Conservation (phyloP, 768 basidiomycete species). For the Psilocybe azurescens region DNA sequence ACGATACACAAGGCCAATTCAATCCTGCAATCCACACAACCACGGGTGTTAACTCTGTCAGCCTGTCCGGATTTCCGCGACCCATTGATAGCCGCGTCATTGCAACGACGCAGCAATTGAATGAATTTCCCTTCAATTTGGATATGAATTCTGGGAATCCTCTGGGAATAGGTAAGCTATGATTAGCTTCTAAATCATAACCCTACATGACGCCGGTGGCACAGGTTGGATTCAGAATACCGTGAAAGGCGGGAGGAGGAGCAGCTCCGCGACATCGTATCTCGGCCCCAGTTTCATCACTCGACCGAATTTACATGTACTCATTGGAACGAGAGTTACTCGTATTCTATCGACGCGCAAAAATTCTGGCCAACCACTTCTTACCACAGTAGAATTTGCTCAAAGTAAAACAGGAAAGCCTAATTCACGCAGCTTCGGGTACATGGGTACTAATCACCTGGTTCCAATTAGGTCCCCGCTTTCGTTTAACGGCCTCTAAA, state of each 20-base stretch:
- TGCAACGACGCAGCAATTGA: slow-evolving; percentile 27
- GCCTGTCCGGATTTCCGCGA: slow-evolving; percentile 21
- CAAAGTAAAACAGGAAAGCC: slow-evolving; percentile 4
- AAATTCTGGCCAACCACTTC: not conserved
- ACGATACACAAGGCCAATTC: slow-evolving; percentile 24
- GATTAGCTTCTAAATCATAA: not conserved
- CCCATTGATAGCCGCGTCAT: slow-evolving; percentile 25
- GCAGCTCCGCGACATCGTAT: slow-evolving; percentile 25
- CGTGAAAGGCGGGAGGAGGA: slow-evolving; percentile 20
- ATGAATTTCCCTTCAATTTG: slow-evolving; percentile 40
- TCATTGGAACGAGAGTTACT: slow-evolving; percentile 21
- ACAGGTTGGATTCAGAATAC: slow-evolving; percentile 22
- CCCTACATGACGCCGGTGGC: not conserved
- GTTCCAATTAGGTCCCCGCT: not conserved
- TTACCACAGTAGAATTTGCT: slow-evolving; percentile 17
- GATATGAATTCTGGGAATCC: slow-evolving; percentile 24
- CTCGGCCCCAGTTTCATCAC: slow-evolving; percentile 15
- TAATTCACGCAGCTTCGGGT: not conserved
- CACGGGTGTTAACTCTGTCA: slow-evolving; percentile 21
- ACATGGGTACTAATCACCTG: not conserved
- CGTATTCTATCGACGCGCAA: slow-evolving; percentile 10
- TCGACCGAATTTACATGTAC: slow-evolving; percentile 24
- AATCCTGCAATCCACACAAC: slow-evolving; percentile 25
- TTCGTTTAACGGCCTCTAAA: slow-evolving; percentile 9
- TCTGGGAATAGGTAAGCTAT: slow-evolving; percentile 22